Base-by-base conservation (phyloP, 164 flowering plant genomes). In the Buxus sempervirens region DNA sequence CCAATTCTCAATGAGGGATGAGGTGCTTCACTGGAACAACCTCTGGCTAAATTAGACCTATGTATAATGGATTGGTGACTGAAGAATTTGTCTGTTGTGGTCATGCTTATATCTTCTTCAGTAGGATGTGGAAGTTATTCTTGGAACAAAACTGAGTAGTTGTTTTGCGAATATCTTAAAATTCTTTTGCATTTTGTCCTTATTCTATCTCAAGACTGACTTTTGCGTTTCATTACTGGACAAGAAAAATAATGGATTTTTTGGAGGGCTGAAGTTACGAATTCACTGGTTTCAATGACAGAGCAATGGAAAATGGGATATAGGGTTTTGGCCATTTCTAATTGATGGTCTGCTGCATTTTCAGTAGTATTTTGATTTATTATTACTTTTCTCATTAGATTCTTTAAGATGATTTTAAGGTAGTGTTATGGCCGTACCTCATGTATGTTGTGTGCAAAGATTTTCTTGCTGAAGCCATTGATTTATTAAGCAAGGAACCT, bases 1-100 rank as follows among this genome's bases (percentile, higher is more conserved):
- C 87, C 87, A 10, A 73, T 83, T 32, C 78, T 81, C 27, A 76
- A 66, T 65, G 86, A 86, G 73, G 78, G 73, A 65, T 88, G 80
- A 83, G 65, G 54, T 66, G 54, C 9, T 36, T 28, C 45, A 21
- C 23, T 20, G 21, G 53, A 36, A 56, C 12, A 9, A 27, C 19
- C 25, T 25, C 49, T 25, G 58, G 48, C 53, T 60, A 41, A 22
- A 55, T 61, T 28, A n/a, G 38, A 65, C 19, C 61, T 65, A 20
- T 72, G 60, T 66, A 54, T 54, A 24, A 64, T 64, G 64, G 55
- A n/a, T 59, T 49, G 56, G 36, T 60, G 24, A 25, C 54, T 61
- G 62, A 26, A 62, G 58, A 58, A 49, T 49, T 67, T 32, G 8
- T 23, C 15, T n/a, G n/a, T n/a, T n/a, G n/a, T n/a, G n/a, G n/a